Conservation (phyloP, 345 rosid genomes). For the Erysimum cheiranthoides region DNA sequence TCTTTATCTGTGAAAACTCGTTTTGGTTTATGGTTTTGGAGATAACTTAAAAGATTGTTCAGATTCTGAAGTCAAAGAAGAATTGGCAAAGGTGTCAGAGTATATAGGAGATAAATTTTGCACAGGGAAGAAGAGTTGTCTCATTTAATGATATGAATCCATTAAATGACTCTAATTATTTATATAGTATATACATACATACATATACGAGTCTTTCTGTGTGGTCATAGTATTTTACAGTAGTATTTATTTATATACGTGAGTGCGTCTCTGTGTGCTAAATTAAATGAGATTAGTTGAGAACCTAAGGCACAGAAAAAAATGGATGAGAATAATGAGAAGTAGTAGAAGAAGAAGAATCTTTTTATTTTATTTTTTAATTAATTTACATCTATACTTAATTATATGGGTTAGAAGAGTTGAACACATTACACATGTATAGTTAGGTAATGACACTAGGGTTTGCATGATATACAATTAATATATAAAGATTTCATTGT, state of each 20-base stretch:
- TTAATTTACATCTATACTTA: slow-evolving; percentile 26
- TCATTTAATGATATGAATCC: slow-evolving; percentile 27
- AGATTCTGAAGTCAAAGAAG: slow-evolving; percentile 35
- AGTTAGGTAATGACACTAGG: slow-evolving; percentile 43
- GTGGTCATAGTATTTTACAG: not conserved
- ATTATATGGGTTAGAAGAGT: slow-evolving; percentile 31
- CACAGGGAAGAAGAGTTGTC: slow-evolving; percentile 23
- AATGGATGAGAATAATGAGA: slow-evolving; percentile 39
- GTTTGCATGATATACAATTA: slow-evolving; percentile 36
- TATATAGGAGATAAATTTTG: slow-evolving; percentile 23
- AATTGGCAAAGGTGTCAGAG: slow-evolving; percentile 22
- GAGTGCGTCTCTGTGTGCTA: slow-evolving; percentile 29
- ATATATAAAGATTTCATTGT: slow-evolving; percentile 20
- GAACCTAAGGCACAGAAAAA: slow-evolving; percentile 42
- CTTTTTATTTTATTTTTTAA: not conserved
- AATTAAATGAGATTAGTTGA: slow-evolving; percentile 50
- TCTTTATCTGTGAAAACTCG: slow-evolving; percentile 12
- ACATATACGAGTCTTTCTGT: not conserved
- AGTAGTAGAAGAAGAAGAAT: slow-evolving; percentile 32
- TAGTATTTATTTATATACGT: not conserved
- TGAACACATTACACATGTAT: slow-evolving; percentile 35
- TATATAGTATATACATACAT: slow-evolving; percentile 25
- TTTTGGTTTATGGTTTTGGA: slow-evolving; percentile 28
- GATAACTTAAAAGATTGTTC: slow-evolving; percentile 19
- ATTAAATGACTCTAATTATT: slow-evolving; percentile 32